Evolutionary conservation across 176 grass and related monocot species (phyloP).

Genomic region (Rhynchospora pubera): DNA sequence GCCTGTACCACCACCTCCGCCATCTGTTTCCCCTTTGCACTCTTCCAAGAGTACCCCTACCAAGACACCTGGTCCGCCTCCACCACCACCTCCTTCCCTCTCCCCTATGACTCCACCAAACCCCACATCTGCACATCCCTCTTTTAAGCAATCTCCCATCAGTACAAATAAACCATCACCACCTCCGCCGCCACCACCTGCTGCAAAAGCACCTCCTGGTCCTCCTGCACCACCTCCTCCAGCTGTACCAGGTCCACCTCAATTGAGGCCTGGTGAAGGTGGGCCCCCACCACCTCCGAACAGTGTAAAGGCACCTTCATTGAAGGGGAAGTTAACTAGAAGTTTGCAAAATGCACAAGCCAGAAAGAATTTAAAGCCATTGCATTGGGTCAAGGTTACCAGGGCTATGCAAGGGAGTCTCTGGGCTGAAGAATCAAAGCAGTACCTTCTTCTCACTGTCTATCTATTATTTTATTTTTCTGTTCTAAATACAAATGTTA

Average conservation of each 20-base stretch:
- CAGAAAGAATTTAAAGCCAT: slow-evolving; percentile 90
- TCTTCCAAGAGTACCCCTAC: slow-evolving; percentile 16
- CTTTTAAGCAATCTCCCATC: slow-evolving; percentile 29
- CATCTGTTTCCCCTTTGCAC: slow-evolving; percentile 21
- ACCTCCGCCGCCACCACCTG: slow-evolving; percentile 23
- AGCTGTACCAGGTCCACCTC: slow-evolving; percentile 19
- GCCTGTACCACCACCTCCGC: slow-evolving; percentile 43
- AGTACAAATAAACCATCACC: slow-evolving; percentile 26
- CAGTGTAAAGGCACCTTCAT: slow-evolving; percentile 18
- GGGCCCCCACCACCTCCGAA: slow-evolving; percentile 33
- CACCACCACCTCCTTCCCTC: slow-evolving; percentile 23
- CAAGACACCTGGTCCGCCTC: not conserved
- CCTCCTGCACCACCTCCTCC: slow-evolving; percentile 49
- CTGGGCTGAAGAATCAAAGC: slow-evolving; percentile 55
- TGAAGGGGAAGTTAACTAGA: slow-evolving; percentile 37
- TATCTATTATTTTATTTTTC: not conserved
- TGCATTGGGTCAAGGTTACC: slow-evolving; percentile 99
- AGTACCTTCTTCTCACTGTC: slow-evolving; percentile 5
- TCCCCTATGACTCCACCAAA: slow-evolving; percentile 23
- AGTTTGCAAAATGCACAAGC: slow-evolving; percentile 43
- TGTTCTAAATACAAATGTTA: not conserved
- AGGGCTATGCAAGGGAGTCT: slow-evolving; percentile 97
- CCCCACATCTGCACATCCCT: slow-evolving; percentile 26
- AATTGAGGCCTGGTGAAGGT: slow-evolving; percentile 11
- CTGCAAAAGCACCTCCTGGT: slow-evolving; percentile 15